Conservation (phyloP, 805 yeast genomes). For the Wickerhamomyces pijperi region DNA sequence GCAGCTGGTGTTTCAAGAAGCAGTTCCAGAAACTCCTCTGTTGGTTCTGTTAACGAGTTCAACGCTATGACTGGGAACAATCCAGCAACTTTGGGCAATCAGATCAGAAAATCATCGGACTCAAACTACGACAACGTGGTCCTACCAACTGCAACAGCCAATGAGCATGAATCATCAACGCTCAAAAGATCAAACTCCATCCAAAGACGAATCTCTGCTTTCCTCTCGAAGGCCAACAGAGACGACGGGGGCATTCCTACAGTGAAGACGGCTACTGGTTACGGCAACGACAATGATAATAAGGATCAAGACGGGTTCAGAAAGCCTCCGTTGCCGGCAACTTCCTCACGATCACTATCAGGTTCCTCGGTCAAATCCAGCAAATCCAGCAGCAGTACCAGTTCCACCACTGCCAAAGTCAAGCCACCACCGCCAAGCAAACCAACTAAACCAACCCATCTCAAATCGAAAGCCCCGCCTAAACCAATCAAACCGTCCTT, state of each 20-base stretch:
- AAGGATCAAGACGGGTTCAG: conserved; percentile 19
- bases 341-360: no score
- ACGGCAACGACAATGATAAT: conserved; percentile 60
- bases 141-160: conserved; percentile 1
- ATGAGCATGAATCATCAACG: conserved; percentile 2
- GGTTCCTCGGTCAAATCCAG: no score
- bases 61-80: conserved; percentile 3
- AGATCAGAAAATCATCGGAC: neutral
- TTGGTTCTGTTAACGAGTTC: conserved; percentile 15
- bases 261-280: conserved; percentile 63
- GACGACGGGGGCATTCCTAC: conserved; percentile 30
- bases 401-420: neutral
- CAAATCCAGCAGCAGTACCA: no score
- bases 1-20: conserved; percentile 14
- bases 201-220: conserved; percentile 18
- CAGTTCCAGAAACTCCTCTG: conserved; percentile 19
- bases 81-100: neutral
- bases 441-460: neutral
- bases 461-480: conserved; percentile 30
- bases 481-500: conserved; percentile 56
- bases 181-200: conserved; percentile 15
- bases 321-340: conserved; percentile 14
- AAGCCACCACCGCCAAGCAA: conserved; percentile 8
- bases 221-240: conserved; percentile 16
- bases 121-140: neutral